These are phyloP conservation scores for Elongisporangium prolatum DNA, from an alignment of 352 stramenopile genomes.

Conservation along the genomic window DNA sequence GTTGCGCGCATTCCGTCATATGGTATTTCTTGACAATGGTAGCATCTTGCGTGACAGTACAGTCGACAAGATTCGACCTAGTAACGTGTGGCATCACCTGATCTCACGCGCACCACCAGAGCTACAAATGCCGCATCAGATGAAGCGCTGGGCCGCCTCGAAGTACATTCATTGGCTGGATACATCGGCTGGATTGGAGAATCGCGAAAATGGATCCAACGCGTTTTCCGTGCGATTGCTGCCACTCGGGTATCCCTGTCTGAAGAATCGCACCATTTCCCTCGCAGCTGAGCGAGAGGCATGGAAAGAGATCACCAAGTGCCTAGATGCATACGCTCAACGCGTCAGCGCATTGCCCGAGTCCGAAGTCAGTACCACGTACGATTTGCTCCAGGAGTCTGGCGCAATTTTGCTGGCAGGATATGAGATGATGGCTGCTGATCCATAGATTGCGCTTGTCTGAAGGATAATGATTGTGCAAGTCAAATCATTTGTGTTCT, in stretches of 20 bases:
- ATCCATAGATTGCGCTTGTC: constrained; percentile 7
- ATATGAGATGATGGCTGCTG: constrained; percentile 57
- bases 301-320: constrained; percentile 78
- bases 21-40: constrained; percentile 73
- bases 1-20: constrained; percentile 72
- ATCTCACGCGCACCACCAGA: constrained; percentile 61
- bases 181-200: constrained; percentile 24
- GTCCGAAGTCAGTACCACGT: constrained; percentile 51
- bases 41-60: constrained; percentile 59
- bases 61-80: constrained; percentile 79
- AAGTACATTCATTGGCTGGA: constrained; percentile 85
- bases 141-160: constrained; percentile 61
- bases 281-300: constrained; percentile 62
- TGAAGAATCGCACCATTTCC: constrained; percentile 48
- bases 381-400: constrained; percentile 70
- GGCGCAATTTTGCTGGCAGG: constrained; percentile 74
- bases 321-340: constrained; percentile 76
- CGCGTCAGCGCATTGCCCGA: constrained; percentile 50
- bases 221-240: constrained; percentile 34
- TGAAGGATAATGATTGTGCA: too few relatives aligned
- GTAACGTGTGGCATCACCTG: constrained; percentile 85
- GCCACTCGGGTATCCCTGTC: constrained; percentile 57
- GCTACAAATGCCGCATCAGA: constrained; percentile 71
- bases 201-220: constrained; percentile 5
- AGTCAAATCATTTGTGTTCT: too few relatives aligned